These are phyloP conservation scores for Colletotrichum truncatum DNA, from an alignment of 2,329 filamentous ascomycete species.

Conservation along the genomic window DNA sequence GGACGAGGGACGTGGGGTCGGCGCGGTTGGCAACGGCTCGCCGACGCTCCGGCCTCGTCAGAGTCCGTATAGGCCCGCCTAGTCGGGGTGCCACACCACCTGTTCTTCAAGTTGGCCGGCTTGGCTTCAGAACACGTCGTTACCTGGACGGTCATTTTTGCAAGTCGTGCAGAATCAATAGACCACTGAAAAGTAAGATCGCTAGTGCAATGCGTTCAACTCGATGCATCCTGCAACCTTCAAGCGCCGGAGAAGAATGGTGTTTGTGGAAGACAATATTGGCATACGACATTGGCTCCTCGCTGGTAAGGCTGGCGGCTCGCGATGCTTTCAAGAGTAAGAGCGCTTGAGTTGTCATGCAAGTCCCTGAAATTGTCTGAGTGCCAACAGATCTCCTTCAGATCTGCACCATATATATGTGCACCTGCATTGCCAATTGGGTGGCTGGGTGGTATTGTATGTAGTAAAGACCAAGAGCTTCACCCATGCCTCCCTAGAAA, in stretches of 20 bases:
- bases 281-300: neutral
- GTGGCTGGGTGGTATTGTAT: neutral
- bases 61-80: neutral
- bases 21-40: conserved; percentile 17
- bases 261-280: neutral
- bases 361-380: neutral
- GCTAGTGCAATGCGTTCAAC: neutral
- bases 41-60: neutral
- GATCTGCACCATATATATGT: neutral
- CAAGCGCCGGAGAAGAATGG: neutral
- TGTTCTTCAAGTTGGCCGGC: neutral
- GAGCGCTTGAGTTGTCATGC: conserved; percentile 15
- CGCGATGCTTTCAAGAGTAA: neutral
- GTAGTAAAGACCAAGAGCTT: neutral
- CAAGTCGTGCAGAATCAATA: neutral
- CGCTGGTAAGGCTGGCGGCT: neutral
- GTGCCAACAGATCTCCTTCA: neutral
- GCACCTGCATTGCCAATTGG: neutral
- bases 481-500: neutral
- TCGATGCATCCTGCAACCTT: neutral
- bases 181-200: neutral
- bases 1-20: conserved; percentile 11
- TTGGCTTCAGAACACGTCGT: neutral
- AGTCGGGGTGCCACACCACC: conserved; percentile 2
- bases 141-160: neutral